Evolutionary conservation across 441 rosid species (phyloP).

Genomic region (Rhodomyrtus psidioides): DNA sequence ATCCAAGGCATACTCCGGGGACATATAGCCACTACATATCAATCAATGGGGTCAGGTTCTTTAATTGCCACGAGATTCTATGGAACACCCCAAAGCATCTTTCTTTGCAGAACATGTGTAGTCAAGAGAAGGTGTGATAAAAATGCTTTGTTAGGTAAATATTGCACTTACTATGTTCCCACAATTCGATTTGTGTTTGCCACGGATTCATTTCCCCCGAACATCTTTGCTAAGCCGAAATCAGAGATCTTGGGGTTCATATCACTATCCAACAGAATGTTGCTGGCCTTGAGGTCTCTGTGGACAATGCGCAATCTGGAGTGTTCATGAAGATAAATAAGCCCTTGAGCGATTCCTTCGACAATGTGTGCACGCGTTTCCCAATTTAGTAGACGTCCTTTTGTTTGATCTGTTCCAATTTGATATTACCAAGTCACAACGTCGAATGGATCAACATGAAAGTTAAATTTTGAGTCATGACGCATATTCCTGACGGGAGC

Average conservation of each 20-base stretch:
- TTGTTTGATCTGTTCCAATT: neutral
- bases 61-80: neutral
- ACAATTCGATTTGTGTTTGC: neutral
- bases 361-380: neutral
- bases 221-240: neutral
- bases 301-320: neutral
- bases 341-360: neutral
- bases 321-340: neutral
- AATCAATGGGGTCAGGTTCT: neutral
- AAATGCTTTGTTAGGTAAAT: neutral
- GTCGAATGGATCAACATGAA: neutral
- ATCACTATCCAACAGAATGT: neutral
- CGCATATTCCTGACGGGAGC: neutral
- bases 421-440: neutral
- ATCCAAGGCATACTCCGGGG: conserved; percentile 14
- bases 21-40: conserved; percentile 8
- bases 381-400: neutral
- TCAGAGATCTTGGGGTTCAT: neutral
- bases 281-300: neutral
- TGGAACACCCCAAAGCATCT: neutral
- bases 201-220: neutral
- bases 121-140: neutral
- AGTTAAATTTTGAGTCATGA: neutral
- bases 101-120: neutral
- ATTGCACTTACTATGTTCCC: neutral